Base-by-base conservation (phyloP, 805 yeast genomes). In the Zygoascus bituminiphila region DNA sequence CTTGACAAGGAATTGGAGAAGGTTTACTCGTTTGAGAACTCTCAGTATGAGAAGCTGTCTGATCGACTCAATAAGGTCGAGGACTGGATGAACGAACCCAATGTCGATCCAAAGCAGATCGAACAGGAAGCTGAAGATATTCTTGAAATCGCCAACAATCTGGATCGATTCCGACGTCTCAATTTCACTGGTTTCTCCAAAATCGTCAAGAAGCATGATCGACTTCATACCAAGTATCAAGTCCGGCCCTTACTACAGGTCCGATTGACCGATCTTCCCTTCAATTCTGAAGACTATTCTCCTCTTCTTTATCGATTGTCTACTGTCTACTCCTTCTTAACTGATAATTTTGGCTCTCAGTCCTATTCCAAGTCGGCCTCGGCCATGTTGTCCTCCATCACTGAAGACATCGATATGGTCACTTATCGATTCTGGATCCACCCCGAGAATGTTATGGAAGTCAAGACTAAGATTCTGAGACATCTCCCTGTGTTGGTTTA, bases 381-480 rank as follows among this genome's bases (percentile, higher is more conserved):
- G 2, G 61, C 59, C 31, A 46, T 52, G 33, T 51, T 62, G 51
- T 57, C 61, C 23, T 60, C 67, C 10, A 57, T 62, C 25, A 62
- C 60, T 49, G 65, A 66, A 46, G 57, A 62, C 49, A 60, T 59
- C 72, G 66, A 62, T 23, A 66, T 62, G 54, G 65, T 70, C 19
- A 81, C 87, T 14, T 81, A 82, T 67, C 88, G 86, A 68, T 91
- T 91, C 66, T 91, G 98, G 98, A 76, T 93, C 40, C 98, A 91
- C 64, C 89, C 91, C n/a, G 98, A 93, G 58, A 85, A 88, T 63
- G 64, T 93, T 63, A 89, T 91, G 96, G 98, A 91, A 69, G 96
- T 89, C 48, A 91, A 91, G 70, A 88, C 98, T n/a, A 81, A 88
- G 51, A 86, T 91, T 55, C 76, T 91, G 62, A 83, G 98, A 64